phyloP scores from a whole-genome alignment of 2,329 filamentous ascomycete genomes.

The Cordyceps fumosorosea region DNA sequence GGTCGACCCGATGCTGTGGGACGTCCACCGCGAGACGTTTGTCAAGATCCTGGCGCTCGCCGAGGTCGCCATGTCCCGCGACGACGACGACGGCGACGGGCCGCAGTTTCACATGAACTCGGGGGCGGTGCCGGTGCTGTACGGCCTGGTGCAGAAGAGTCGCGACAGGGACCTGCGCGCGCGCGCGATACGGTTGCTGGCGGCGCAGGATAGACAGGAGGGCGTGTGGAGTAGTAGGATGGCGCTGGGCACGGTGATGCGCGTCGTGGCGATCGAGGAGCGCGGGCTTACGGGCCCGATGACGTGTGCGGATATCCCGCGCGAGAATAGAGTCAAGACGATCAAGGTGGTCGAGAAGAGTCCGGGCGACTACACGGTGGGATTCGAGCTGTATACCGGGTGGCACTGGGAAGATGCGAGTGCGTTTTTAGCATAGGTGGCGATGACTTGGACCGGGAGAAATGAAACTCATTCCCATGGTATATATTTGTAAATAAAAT shows the following conservation, averaged over 20 bases:
- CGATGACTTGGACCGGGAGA: neutral
- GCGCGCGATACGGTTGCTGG: conserved; percentile 2
- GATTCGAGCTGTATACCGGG: neutral
- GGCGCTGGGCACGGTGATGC: neutral
- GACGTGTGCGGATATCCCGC: conserved; percentile 9
- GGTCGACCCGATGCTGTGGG: conserved; percentile 9
- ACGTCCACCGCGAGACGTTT: conserved; percentile 7
- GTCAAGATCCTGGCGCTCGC: conserved; percentile 7
- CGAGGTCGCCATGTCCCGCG: conserved; percentile 3
- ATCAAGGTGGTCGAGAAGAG: neutral
- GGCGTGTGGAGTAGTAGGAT: conserved; percentile 12
- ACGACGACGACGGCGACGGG: neutral
- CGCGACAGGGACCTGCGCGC: conserved; percentile 3
- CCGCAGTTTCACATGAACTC: conserved; percentile 11
- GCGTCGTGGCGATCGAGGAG: conserved; percentile 7
- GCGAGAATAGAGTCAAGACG: conserved; percentile 2
- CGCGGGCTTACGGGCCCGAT: neutral
- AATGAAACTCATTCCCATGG: neutral
- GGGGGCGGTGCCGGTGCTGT: conserved; percentile 3
- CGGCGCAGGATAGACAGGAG: conserved; percentile 3
- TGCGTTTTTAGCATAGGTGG: neutral
- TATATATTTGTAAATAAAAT: neutral
- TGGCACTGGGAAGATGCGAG: conserved; percentile 10
- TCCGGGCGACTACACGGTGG: conserved; percentile 5
- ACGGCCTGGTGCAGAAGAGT: conserved; percentile 10